Evolutionary conservation across 225 moss, liverwort and hornwort genomes (phyloP).

Genomic region (Asterella californica): DNA sequence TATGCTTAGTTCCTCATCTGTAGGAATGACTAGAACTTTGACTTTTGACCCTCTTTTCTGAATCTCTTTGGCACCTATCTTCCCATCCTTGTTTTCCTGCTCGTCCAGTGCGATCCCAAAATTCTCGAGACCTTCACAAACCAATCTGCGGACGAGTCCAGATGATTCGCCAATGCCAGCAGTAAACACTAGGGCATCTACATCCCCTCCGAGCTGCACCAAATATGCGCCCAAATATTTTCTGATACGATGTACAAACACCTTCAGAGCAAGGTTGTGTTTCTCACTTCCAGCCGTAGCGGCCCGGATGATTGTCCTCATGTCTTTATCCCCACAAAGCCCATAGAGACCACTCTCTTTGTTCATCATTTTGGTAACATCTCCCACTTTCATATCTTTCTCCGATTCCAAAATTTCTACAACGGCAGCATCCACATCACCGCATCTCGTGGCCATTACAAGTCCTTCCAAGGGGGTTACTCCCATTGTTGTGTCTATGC

Average conservation of each 20-base stretch:
- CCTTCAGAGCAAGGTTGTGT: constrained; percentile 70
- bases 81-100: constrained; percentile 56
- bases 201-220: constrained; percentile 64
- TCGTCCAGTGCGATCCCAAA: constrained; percentile 74
- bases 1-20: constrained; percentile 85
- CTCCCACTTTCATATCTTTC: constrained; percentile 55
- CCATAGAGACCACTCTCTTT: constrained; percentile 84
- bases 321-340: constrained; percentile 84
- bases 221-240: constrained; percentile 81
- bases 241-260: constrained; percentile 70
- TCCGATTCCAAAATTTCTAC: constrained; percentile 62
- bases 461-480: constrained; percentile 82
- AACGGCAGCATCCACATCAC: constrained; percentile 80
- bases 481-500: constrained; percentile 88
- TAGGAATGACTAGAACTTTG: constrained; percentile 80
- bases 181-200: constrained; percentile 88
- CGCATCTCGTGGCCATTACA: constrained; percentile 88
- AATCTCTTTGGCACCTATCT: constrained; percentile 57
- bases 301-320: constrained; percentile 62
- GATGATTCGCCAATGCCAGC: constrained; percentile 84
- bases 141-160: constrained; percentile 49
- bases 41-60: constrained; percentile 63
- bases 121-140: constrained; percentile 69
- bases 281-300: constrained; percentile 57
- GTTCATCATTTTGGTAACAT: constrained; percentile 63